Base-by-base conservation (phyloP, 2,329 filamentous ascomycete species). In the Claviceps citrina region DNA sequence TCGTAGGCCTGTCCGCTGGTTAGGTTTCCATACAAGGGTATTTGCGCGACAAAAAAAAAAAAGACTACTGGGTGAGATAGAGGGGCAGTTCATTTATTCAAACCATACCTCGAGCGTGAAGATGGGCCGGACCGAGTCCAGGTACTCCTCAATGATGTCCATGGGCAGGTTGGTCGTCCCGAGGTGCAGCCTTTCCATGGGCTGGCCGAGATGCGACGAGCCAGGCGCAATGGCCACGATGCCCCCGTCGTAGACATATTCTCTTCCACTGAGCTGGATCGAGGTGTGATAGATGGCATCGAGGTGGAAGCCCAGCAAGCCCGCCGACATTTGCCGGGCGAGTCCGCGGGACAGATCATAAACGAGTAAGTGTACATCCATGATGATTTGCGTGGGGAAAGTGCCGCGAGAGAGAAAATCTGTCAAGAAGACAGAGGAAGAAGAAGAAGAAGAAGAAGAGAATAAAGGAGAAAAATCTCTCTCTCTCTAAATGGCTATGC, bases 221-320 rank as follows among this genome's bases (percentile, higher is more conserved):
- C 87, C 87, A 0, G 91, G 84, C 8, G 66, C 63, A 44, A 89
- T 85, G 40, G 78, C 78, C 51, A 93, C 83, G 39, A 96, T 81
- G 41, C 85, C 85, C 41, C 83, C 78, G 44, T 93, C 89, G 50
- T 87, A 96, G 51, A 89, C 75, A 58, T 93, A 95, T 61, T 98
- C 91, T 38, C 81, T 71, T n/a, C 79, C 78, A 39, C 78, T 73
- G 30, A 96, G 68, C 31, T 94, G 80, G 40, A 98, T 78, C 0
- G 87, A 84, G 0, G 91, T 96, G 58, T 98, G 91, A 51, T 96
- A 96, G 39, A 98, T 76, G 40, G 91, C 91, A 58, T 96, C 89
- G 37, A 95, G 84, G 39, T 71, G 65, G 47, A 75, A 70, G 13
- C 71, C 63, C 8, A 78, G 57, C 40, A 68, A 48, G 44, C 65